Evolutionary conservation across 1,284 basidiomycete genomes (phyloP), one percentile per base, ranked within the genome.

Genomic region (Rhodofomes roseus): DNA sequence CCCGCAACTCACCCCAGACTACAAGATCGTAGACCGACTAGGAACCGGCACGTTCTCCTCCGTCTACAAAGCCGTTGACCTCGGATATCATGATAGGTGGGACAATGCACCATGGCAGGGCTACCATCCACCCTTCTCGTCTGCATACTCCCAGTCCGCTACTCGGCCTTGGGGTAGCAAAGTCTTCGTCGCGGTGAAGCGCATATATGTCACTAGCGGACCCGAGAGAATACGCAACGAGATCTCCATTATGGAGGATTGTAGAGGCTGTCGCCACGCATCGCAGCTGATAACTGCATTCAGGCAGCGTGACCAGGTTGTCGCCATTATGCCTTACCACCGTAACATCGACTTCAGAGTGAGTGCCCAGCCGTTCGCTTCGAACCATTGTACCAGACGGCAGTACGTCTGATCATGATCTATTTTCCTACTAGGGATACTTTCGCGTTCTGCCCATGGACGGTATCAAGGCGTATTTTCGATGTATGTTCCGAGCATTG

Each of bases 1-100:
- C 1, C 87, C 89, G 0, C 72, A 80, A 11, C 79, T 95, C 44
- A 71, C 75, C 4, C 73, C 79, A n/a, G 79, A 91, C 65, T 99
- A 97, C 79, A 82, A 81, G 60, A 80, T 98, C 25, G 76, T 98
- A 27, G 96, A 98, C 76, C 84, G 95, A 6, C 83, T 99, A 0
- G 96, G 96, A 16, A 98, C 96, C 63, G 95, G 96, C 25, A 99
- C 96, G 1, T 99, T 99, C 76, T 98, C 96, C 0, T 96, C 95
- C 9, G 96, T 99, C 11, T 99, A 98, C 82, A 98, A 99, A 70
- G 96, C 96, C 0, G 77, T 96, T 65, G 96, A 99, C 74, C 70
- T 90, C 39, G 77, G 84, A 60, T 86, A 90, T 70, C 84, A 92
- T 67, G 73, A 80, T 44, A 87, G 86, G 60, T 96, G 89, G 83